These are phyloP conservation scores for Solanum appendiculatum DNA, from an alignment of 257 asterid species.

Conservation along the genomic window DNA sequence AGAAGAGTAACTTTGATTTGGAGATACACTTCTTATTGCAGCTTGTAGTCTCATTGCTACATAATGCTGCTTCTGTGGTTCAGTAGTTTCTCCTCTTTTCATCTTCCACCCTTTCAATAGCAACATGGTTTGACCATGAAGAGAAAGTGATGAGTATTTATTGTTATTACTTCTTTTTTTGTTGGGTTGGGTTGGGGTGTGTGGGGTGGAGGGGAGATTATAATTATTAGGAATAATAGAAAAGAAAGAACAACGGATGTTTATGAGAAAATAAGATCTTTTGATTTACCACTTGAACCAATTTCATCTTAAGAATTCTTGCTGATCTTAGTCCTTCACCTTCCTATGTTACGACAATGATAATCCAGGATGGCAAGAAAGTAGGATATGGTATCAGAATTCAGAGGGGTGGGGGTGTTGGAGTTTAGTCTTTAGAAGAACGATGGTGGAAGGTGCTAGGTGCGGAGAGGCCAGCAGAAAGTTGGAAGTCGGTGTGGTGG, in stretches of 20 bases:
- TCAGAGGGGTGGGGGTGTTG: background rate
- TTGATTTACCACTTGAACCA: background rate
- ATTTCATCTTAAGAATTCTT: background rate
- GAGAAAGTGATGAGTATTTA: background rate
- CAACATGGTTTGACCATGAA: background rate
- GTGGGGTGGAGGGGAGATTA: background rate
- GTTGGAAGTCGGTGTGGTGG: background rate
- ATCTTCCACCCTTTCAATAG: background rate
- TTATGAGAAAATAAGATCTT: background rate
- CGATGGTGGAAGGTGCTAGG: background rate
- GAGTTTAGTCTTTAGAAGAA: background rate
- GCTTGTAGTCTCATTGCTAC: background rate
- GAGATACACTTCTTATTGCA: background rate
- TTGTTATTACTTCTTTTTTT: background rate
- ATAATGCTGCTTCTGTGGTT: background rate
- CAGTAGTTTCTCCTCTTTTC: background rate
- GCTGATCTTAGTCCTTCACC: background rate
- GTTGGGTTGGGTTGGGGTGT: background rate
- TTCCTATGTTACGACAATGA: background rate
- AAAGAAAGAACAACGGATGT: background rate
- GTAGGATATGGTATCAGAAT: background rate
- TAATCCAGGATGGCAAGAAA: background rate
- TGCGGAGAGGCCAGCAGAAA: background rate
- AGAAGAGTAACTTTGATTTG: background rate
- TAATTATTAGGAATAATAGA: background rate